These are phyloP conservation scores for Pleurotus giganteus DNA, from an alignment of 768 basidiomycete species.

Conservation along the genomic window DNA sequence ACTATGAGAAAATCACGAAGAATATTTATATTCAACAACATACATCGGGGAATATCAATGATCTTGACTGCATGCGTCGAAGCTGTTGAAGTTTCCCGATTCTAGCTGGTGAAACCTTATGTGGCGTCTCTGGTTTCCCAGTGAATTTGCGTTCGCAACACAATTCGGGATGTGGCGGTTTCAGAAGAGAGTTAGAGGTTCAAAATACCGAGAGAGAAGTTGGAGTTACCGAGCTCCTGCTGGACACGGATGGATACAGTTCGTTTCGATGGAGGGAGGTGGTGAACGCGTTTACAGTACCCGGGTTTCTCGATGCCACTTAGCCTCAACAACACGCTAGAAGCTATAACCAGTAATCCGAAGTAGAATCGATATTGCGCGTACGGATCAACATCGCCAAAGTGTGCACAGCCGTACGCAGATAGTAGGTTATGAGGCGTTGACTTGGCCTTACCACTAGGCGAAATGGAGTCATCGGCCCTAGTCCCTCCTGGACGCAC, in stretches of 20 bases:
- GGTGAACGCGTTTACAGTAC: background rate
- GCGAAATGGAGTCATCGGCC: background rate
- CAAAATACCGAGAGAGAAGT: too few species aligned
- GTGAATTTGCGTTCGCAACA: background rate
- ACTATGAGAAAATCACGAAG: background rate
- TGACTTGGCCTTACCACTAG: background rate
- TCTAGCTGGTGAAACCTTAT: background rate
- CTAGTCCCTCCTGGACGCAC: background rate
- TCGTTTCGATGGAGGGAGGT: too few species aligned
- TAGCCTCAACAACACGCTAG: background rate
- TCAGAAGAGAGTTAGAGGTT: background rate
- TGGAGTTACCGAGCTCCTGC: too few species aligned
- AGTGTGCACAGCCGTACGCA: background rate
- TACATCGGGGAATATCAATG: too few species aligned
- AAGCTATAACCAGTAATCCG: slow-evolving; percentile 1
- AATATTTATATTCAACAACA: background rate
- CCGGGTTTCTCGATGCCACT: background rate
- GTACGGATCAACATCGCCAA: slow-evolving; percentile 1
- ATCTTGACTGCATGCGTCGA: too few species aligned
- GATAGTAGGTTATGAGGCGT: background rate
- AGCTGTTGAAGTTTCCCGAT: background rate
- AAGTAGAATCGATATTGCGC: slow-evolving; percentile 3
- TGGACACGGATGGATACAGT: too few species aligned
- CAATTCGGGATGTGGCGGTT: background rate
- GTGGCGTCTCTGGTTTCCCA: background rate